phyloP scores from a whole-genome alignment of 2,329 filamentous ascomycete species.

The Cladorrhinum sp. region DNA sequence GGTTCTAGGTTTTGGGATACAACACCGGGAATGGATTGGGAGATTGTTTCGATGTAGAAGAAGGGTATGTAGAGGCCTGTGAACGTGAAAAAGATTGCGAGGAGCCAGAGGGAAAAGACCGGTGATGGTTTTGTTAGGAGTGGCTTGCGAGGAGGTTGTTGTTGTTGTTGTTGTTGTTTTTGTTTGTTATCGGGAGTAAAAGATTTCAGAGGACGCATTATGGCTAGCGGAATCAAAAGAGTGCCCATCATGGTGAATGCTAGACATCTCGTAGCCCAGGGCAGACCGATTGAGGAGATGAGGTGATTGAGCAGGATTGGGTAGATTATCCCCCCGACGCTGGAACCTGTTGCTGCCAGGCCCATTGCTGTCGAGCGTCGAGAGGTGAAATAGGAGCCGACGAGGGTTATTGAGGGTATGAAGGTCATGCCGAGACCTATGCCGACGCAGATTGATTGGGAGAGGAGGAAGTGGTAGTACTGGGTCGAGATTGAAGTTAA shows the following conservation, averaged over 20 bases:
- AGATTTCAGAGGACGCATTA: slow-evolving; percentile 7
- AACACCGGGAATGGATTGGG: too few species aligned
- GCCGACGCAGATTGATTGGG: slow-evolving; percentile 13
- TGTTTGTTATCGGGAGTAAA: too few species aligned
- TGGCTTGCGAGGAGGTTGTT: too few species aligned
- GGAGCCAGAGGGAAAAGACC: too few species aligned
- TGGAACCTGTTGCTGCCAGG: slow-evolving; percentile 56
- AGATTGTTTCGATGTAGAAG: slow-evolving; percentile 21
- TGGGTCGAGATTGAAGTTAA: slow-evolving; percentile 16
- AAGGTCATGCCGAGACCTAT: slow-evolving; percentile 15
- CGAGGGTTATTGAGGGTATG: slow-evolving; percentile 41
- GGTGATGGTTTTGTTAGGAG: too few species aligned
- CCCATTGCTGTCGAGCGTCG: slow-evolving; percentile 56
- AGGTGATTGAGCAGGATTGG: slow-evolving; percentile 54
- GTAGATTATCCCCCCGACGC: slow-evolving; percentile 60
- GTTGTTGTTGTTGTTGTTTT: too few species aligned
- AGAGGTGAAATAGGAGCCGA: slow-evolving; percentile 55
- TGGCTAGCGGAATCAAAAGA: slow-evolving; percentile 5
- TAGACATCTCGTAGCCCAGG: slow-evolving; percentile 59
- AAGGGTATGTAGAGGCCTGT: slow-evolving; percentile 24
- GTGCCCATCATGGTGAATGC: slow-evolving; percentile 46
- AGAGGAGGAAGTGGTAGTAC: slow-evolving; percentile 20
- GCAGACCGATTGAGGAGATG: slow-evolving; percentile 59
- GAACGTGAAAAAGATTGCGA: slow-evolving; percentile 16
- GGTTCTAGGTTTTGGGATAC: too few species aligned